Base-by-base conservation (phyloP, 2,329 filamentous ascomycete species). In the Epichloe gansuensis region DNA sequence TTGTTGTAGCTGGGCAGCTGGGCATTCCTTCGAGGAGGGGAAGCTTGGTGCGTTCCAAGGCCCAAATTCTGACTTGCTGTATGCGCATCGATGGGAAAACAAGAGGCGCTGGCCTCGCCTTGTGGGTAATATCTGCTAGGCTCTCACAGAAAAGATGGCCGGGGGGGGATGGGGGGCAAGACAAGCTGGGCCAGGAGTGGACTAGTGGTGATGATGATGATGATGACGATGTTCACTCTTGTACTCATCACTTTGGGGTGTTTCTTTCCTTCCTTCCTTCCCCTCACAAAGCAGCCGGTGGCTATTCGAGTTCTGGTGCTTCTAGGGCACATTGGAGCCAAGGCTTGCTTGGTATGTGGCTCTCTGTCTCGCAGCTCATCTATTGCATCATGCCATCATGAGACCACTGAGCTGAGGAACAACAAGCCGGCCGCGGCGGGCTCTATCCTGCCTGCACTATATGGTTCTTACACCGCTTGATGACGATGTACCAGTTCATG, bases 11-110 rank as follows among this genome's bases (percentile, higher is more conserved):
- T 53, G 39, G 43, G 36, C 25, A 34, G 17, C 17, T 44, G 44
- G 44, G 45, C 55, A 56, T 56, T 56, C 55, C 55, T 46, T 12
- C 4, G 13, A 34, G 40, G 54, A 51, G 51, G 53, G 48, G 51
- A 39, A 49, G 35, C 39, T 51, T 23, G 23, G 41, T 47, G 34
- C 39, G 36, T 38, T 53, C 31, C 51, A 47, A 23, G 39, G 17
- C 47, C 31, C 7, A n/a, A 11, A 35, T 36, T 41, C 15, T 23
- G 46, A 34, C 12, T 39, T 12, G 38, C 34, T 36, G 38, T 4
- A n/a, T 17, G 40, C 38, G 34, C 36, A 17, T 47, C n/a, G 27
- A 41, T 1, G 39, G 40, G 15, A 34, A 35, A 48, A 47, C 43
- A 48, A 41, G 42, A 49, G 39, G 31, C 39, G 35, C 15, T 8